Evolutionary conservation across 441 rosid species (phyloP).

Genomic region (Euphorbia celastroides): DNA sequence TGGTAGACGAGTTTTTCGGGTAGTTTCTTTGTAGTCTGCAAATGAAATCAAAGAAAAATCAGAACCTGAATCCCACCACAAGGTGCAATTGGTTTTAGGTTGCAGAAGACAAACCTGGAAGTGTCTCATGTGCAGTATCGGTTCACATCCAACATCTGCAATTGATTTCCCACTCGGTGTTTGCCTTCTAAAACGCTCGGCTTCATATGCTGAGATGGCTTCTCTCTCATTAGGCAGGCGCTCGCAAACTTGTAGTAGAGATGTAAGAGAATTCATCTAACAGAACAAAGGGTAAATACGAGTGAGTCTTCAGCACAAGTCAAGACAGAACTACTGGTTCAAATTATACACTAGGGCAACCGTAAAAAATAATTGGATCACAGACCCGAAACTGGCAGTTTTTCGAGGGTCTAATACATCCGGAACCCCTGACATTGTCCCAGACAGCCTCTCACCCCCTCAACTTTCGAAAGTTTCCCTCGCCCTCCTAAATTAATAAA

Average conservation of each 20-base stretch:
- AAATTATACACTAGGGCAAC: too few species aligned
- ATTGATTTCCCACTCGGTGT: slow-evolving; percentile 76
- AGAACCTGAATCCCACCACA: neutral
- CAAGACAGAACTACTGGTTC: too few species aligned
- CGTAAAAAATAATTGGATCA: too few species aligned
- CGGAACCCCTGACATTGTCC: too few species aligned
- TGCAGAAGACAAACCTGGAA: slow-evolving; percentile 55
- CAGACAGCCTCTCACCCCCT: too few species aligned
- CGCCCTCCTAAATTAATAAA: too few species aligned
- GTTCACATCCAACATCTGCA: slow-evolving; percentile 93
- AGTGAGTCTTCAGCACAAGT: too few species aligned
- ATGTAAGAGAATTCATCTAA: slow-evolving; percentile 89
- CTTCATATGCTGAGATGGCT: slow-evolving; percentile 44
- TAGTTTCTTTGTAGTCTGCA: neutral
- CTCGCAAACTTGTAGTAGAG: slow-evolving; percentile 69
- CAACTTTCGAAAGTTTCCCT: too few species aligned
- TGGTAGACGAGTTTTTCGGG: neutral
- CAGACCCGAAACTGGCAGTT: too few species aligned
- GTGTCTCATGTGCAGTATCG: slow-evolving; percentile 94
- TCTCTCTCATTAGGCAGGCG: slow-evolving; percentile 56
- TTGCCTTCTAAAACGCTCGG: too few species aligned
- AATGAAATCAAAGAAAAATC: neutral
- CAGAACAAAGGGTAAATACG: slow-evolving; percentile 1
- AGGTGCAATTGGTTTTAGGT: neutral
- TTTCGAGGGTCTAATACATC: too few species aligned